A percentile compares a stretch with the other conserved stretches of the same genome.
These are phyloP conservation scores for Penicillium salamii DNA, from an alignment of 495 filamentous ascomycete species.

Conservation along the genomic window DNA sequence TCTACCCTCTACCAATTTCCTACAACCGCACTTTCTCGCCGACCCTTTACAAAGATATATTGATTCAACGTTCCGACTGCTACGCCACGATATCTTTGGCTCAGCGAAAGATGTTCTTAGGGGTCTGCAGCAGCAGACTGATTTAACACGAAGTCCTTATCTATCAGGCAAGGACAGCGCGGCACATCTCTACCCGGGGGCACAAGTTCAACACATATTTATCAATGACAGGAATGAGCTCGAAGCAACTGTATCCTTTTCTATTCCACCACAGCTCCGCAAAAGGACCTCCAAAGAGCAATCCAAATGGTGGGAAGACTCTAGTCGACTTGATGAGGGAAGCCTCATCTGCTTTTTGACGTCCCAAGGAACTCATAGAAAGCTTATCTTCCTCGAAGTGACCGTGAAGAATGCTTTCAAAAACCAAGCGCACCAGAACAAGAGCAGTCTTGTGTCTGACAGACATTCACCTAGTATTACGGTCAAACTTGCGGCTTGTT, in stretches of 20 bases:
- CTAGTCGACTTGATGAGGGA: slow-evolving; percentile 12
- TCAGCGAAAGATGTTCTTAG: slow-evolving; percentile 11
- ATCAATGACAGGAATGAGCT: slow-evolving; percentile 15
- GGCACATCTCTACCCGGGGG: slow-evolving; percentile 10
- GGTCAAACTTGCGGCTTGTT: slow-evolving; percentile 10
- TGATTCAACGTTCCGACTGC: slow-evolving; percentile 13
- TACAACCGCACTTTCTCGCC: slow-evolving; percentile 6
- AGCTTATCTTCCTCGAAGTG: slow-evolving; percentile 10
- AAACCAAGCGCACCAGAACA: neutral
- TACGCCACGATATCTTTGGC: slow-evolving; percentile 15
- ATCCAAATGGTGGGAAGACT: slow-evolving; percentile 16
- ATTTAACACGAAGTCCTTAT: slow-evolving; percentile 23
- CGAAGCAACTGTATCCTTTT: slow-evolving; percentile 11
- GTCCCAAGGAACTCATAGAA: slow-evolving; percentile 1
- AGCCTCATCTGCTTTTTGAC: slow-evolving; percentile 12
- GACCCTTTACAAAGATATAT: slow-evolving; percentile 11
- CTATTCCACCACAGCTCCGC: slow-evolving; percentile 2
- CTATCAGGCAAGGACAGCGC: slow-evolving; percentile 1
- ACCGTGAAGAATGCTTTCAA: slow-evolving; percentile 8
- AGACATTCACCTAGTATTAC: slow-evolving; percentile 7
- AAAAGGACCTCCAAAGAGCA: slow-evolving; percentile 5
- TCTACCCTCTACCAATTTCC: slow-evolving; percentile 15
- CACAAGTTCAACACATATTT: slow-evolving; percentile 3
- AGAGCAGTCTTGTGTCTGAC: slow-evolving; percentile 11
- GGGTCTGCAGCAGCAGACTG: slow-evolving; percentile 1